phyloP scores from a whole-genome alignment of 352 stramenopile genomes.

The Phytophthora sansomeana region DNA sequence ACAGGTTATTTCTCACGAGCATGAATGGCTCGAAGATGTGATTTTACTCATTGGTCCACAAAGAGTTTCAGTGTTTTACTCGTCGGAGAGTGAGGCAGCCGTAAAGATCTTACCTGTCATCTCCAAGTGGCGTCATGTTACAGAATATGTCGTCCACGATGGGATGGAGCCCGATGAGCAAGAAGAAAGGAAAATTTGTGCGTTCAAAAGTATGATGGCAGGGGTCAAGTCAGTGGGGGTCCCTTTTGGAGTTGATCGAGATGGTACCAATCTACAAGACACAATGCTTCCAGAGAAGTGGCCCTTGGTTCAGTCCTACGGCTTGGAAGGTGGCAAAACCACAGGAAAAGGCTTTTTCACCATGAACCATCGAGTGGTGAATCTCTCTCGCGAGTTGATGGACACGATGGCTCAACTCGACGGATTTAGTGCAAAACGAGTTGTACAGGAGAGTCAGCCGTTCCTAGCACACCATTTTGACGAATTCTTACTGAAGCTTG shows the following conservation, averaged over 20 bases:
- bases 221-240: conserved; percentile 59
- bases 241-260: conserved; percentile 51
- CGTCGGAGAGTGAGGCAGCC: conserved; percentile 67
- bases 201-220: conserved; percentile 71
- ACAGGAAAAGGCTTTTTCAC: conserved; percentile 73
- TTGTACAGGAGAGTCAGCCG: conserved; percentile 60
- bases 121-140: conserved; percentile 72
- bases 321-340: conserved; percentile 47
- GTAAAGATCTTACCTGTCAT: conserved; percentile 72
- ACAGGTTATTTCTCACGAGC: conserved; percentile 74
- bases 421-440: conserved; percentile 57
- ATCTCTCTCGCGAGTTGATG: conserved; percentile 51
- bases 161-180: conserved; percentile 74
- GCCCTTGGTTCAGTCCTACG: conserved; percentile 79
- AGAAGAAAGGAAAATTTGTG: conserved; percentile 69
- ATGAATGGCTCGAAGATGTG: conserved; percentile 75
- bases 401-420: conserved; percentile 58
- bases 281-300: conserved; percentile 75
- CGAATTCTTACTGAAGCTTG: conserved; percentile 75
- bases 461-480: conserved; percentile 67
- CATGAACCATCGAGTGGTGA: conserved; percentile 76
- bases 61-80: conserved; percentile 66
- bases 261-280: conserved; percentile 50
- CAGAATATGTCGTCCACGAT: conserved; percentile 71
- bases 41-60: conserved; percentile 63